Base-by-base conservation (phyloP, 2,329 filamentous ascomycete genomes). In the Onygena corvina region DNA sequence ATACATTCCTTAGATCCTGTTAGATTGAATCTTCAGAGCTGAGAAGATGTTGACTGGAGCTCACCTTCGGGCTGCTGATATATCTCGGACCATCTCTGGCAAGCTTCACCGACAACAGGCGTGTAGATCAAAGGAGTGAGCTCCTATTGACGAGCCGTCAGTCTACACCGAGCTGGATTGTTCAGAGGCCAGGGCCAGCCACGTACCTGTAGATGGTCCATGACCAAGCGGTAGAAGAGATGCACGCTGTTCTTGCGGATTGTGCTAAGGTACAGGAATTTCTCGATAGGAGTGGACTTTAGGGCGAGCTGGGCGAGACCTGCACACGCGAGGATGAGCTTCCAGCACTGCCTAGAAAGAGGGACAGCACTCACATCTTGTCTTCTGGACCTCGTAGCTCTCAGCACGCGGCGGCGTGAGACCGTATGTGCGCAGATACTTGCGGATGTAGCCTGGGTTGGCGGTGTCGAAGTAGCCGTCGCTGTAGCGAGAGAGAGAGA, bases 61-160 rank as follows among this genome's bases (percentile, higher is more conserved):
- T 58, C 55, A 73, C 84, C 88, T 75, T 96, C 92, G 18, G 92
- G 89, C 58, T 89, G 84, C 53, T 89, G 93, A 74, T 94, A 96
- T 59, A 96, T 80, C 60, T 90, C 87, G 33, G 89, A 94, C 79
- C 94, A 98, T 70, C 90, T 84, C 64, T 94, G 75, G 72, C 92
- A 98, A 57, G 94, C 92, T 66, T 96, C 90, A 61, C 92, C 92
- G 60, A 98, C 71, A 21, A 71, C 69, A 3, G 71, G 71, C 40
- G 71, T 74, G 56, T 74, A 74, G 54, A 73, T 72, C 52, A 74
- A 59, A 46, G 71, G 71, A 12, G 71, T 72, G 56, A 73, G 58
- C 57, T 72, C 71, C 61, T 70, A 49, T 47, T 47, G 47, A 8
- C 30, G 2, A 31, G 47, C 45, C 35, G 45, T 30, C 20, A 44